phyloP scores from a whole-genome alignment of 2,329 filamentous ascomycete species.

The Xylaria sp. region DNA sequence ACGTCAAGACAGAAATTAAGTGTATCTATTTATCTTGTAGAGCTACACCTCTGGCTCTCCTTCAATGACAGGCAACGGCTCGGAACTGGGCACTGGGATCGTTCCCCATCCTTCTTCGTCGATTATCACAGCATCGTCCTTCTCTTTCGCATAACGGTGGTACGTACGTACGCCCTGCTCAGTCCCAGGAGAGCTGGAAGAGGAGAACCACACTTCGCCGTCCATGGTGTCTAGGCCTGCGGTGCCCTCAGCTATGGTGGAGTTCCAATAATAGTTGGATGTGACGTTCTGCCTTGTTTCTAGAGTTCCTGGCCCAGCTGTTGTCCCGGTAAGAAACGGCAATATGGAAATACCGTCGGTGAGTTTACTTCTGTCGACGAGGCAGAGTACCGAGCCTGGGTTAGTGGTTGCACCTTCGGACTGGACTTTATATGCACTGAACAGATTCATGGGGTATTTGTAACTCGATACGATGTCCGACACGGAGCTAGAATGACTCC shows the following conservation, averaged over 20 bases:
- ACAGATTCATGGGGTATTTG: constrained; percentile 49
- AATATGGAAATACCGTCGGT: constrained; percentile 42
- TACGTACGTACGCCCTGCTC: constrained; percentile 38
- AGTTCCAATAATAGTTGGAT: constrained; percentile 50
- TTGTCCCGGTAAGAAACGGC: constrained; percentile 42
- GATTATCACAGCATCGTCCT: constrained; percentile 41
- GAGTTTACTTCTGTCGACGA: constrained; percentile 48
- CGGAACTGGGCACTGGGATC: constrained; percentile 41
- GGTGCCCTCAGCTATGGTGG: constrained; percentile 49
- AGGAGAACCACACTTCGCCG: constrained; percentile 49
- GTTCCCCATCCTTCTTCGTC: constrained; percentile 41
- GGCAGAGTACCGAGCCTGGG: constrained; percentile 48
- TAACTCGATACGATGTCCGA: constrained; percentile 43
- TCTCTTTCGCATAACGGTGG: constrained; percentile 44
- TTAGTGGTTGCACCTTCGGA: constrained; percentile 44
- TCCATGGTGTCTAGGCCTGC: constrained; percentile 44
- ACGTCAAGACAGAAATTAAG: background rate
- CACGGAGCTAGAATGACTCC: constrained; percentile 42
- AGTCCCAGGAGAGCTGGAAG: constrained; percentile 36
- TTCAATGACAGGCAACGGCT: constrained; percentile 39
- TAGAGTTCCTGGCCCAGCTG: constrained; percentile 38
- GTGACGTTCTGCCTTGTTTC: constrained; percentile 48
- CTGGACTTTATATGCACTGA: constrained; percentile 48
- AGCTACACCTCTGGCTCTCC: constrained; percentile 38
- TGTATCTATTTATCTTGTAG: background rate